Evolutionary conservation across 768 basidiomycete genomes (phyloP).

Genomic region (Holtermannia corniformis): DNA sequence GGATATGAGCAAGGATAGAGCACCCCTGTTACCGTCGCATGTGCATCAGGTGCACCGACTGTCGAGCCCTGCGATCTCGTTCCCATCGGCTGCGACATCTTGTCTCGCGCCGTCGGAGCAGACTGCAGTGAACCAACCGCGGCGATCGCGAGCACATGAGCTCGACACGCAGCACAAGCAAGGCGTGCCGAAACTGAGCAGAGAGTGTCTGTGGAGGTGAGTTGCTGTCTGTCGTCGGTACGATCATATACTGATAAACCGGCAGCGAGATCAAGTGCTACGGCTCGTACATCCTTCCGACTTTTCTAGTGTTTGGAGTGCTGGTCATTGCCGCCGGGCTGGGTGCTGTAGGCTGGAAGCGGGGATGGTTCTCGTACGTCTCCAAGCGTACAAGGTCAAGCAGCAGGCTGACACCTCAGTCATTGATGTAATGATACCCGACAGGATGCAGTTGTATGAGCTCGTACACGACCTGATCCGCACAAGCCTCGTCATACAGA

Average conservation of each 20-base stretch:
- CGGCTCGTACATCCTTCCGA: constrained; percentile 30
- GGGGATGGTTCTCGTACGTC: constrained; percentile 18
- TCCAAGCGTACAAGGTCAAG: no score
- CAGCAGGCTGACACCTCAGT: no score
- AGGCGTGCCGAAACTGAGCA: constrained; percentile 23
- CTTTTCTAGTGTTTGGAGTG: constrained; percentile 29
- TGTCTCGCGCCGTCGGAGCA: not conserved
- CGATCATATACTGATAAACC: not conserved
- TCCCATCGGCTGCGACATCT: not conserved
- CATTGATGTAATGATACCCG: not conserved
- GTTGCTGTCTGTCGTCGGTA: not conserved
- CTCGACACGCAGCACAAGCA: constrained; percentile 1
- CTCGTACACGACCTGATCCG: not conserved
- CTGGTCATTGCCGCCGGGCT: constrained; percentile 23
- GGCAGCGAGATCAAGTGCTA: constrained; percentile 36
- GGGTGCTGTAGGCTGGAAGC: constrained; percentile 18
- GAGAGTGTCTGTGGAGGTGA: constrained; percentile 30
- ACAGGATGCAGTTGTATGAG: not conserved
- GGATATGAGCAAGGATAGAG: not conserved
- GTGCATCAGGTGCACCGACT: not conserved
- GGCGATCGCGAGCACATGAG: not conserved
- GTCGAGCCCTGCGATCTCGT: not conserved
- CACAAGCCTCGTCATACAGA: not conserved
- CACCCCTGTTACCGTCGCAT: not conserved
- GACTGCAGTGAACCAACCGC: not conserved